Evolutionary conservation across 441 rosid species (phyloP).

Genomic region (Erodium texanum): DNA sequence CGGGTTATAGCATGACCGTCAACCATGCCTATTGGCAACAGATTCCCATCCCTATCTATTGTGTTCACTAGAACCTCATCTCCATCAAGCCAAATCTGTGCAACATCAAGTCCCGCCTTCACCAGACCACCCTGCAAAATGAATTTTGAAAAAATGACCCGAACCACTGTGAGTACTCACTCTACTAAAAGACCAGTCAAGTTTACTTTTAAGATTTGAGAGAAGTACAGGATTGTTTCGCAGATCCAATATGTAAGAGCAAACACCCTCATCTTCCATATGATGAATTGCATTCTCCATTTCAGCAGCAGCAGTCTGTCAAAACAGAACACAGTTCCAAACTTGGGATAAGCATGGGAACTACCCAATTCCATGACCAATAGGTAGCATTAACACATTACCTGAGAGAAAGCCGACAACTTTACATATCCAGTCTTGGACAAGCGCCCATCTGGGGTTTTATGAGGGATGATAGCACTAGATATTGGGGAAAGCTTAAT

Average conservation of each 20-base stretch:
- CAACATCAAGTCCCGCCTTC: slow-evolving; percentile 82
- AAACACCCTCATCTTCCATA: slow-evolving; percentile 68
- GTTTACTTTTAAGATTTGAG: slow-evolving; percentile 6
- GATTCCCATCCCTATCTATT: slow-evolving; percentile 63
- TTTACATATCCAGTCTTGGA: slow-evolving; percentile 75
- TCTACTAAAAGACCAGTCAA: background rate
- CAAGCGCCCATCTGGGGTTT: slow-evolving; percentile 51
- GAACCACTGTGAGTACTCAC: background rate
- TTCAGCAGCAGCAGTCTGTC: slow-evolving; percentile 74
- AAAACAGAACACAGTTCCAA: slow-evolving; percentile 14
- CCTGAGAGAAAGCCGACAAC: slow-evolving; percentile 74
- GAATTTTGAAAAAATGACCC: background rate
- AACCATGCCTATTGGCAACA: slow-evolving; percentile 62
- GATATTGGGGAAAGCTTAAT: slow-evolving; percentile 73
- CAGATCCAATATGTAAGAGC: slow-evolving; percentile 69
- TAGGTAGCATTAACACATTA: slow-evolving; percentile 13
- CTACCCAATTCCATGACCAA: background rate
- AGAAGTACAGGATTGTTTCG: slow-evolving; percentile 70
- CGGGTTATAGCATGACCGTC: slow-evolving; percentile 75
- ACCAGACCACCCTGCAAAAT: slow-evolving; percentile 76
- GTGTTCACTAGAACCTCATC: slow-evolving; percentile 82
- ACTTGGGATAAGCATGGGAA: background rate
- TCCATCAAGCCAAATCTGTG: slow-evolving; percentile 85
- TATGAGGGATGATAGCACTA: slow-evolving; percentile 70
- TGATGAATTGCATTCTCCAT: slow-evolving; percentile 59